A percentile compares a stretch with the other conserved stretches of the same genome.
Conservation (phyloP, 306 rosid genomes). For the Castanopsis chinensis region DNA sequence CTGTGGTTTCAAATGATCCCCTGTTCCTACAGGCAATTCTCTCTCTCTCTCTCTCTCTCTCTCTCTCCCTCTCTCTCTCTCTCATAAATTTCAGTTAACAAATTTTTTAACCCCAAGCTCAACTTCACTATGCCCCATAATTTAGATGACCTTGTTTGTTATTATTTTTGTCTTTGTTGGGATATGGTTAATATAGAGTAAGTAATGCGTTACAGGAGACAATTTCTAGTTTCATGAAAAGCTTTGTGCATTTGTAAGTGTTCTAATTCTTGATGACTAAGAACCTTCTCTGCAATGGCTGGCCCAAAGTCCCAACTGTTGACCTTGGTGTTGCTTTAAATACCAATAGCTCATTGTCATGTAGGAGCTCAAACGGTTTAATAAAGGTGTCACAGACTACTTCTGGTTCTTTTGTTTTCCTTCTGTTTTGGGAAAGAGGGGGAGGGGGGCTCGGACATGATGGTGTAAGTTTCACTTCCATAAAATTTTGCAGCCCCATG, state of each 20-base stretch:
- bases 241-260: background rate
- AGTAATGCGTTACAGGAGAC: background rate
- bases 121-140: background rate
- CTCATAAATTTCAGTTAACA: background rate
- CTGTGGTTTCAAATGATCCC: conserved; percentile 88
- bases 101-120: background rate
- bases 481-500: background rate
- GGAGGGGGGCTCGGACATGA: background rate
- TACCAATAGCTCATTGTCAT: background rate
- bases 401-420: background rate
- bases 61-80: background rate
- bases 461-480: background rate
- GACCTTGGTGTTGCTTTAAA: background rate
- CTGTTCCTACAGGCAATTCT: conserved; percentile 71
- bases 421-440: background rate
- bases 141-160: background rate
- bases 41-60: background rate
- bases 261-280: background rate
- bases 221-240: background rate
- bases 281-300: background rate
- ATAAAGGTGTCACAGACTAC: background rate
- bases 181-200: background rate
- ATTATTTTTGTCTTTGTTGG: background rate
- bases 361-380: background rate
- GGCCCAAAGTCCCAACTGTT: background rate